These are phyloP conservation scores for Blastobotrys buckinghamii DNA, from an alignment of 1,139 yeast species.

Conservation along the genomic window DNA sequence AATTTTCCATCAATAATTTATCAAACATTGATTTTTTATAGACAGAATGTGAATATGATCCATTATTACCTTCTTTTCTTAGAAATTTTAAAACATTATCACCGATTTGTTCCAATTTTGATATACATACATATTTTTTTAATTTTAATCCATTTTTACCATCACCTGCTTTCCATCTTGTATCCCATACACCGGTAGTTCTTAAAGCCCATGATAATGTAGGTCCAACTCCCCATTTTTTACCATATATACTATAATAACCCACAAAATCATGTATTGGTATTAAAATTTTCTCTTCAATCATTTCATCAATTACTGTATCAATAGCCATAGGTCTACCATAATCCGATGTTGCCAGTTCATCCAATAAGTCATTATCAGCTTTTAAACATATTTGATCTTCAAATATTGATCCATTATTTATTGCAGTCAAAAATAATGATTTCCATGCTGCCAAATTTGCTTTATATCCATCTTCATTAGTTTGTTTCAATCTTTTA, in stretches of 20 bases:
- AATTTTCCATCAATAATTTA: neutral
- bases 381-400: constrained; percentile 24
- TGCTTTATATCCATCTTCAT: constrained; percentile 67
- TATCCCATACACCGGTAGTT: constrained; percentile 20
- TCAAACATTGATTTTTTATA: constrained; percentile 23
- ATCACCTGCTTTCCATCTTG: constrained; percentile 19
- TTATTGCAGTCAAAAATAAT: constrained; percentile 22
- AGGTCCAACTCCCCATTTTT: constrained; percentile 17
- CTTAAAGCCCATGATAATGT: constrained; percentile 23
- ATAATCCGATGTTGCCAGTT: constrained; percentile 25
- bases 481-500: constrained; percentile 43
- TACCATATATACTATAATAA: constrained; percentile 15
- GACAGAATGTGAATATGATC: constrained; percentile 24
- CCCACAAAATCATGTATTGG: constrained; percentile 22
- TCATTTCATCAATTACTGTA: constrained; percentile 31
- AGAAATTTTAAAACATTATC: constrained; percentile 17
- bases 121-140: constrained; percentile 25
- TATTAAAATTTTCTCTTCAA: constrained; percentile 23
- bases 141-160: constrained; percentile 20
- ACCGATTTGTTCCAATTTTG: constrained; percentile 21
- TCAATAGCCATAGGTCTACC: constrained; percentile 34
- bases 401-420: constrained; percentile 16
- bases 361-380: constrained; percentile 25
- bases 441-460: constrained; percentile 60
- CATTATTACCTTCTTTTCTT: constrained; percentile 12